phyloP scores from a whole-genome alignment of 805 yeast genomes.

The Wickerhamomyces mucosus region DNA sequence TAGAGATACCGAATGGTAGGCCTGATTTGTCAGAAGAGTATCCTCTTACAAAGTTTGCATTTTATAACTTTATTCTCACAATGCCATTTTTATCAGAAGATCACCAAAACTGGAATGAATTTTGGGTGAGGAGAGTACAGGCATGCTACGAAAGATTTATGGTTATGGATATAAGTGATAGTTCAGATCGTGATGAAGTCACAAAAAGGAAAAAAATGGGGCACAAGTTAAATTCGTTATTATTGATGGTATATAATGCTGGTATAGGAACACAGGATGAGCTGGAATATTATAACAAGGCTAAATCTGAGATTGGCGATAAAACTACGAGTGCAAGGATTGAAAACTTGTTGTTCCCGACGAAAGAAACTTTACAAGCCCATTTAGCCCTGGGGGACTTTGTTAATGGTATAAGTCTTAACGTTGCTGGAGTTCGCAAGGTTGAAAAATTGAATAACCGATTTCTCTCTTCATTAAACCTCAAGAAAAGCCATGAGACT shows the following conservation, averaged over 20 bases:
- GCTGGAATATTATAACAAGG: constrained; percentile 32
- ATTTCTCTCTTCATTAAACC: constrained; percentile 15
- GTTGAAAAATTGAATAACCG: constrained; percentile 20
- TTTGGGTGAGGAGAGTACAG: constrained; percentile 78
- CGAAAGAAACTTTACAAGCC: constrained; percentile 26
- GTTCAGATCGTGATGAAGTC: constrained; percentile 68
- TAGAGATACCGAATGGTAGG: constrained; percentile 5
- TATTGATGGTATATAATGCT: constrained; percentile 65
- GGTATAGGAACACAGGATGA: constrained; percentile 59
- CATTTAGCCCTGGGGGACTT: constrained; percentile 23
- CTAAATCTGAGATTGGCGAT: constrained; percentile 21
- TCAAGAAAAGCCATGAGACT: constrained; percentile 12
- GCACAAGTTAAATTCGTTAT: constrained; percentile 48
- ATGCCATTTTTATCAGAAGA: constrained; percentile 63
- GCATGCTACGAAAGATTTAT: constrained; percentile 75
- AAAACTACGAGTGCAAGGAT: constrained; percentile 23
- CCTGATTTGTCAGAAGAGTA: constrained; percentile 25
- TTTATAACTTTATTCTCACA: constrained; percentile 49
- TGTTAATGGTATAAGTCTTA: constrained; percentile 51
- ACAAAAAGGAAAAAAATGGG: constrained; percentile 61
- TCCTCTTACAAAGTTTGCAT: constrained; percentile 63
- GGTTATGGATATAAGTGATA: constrained; percentile 56
- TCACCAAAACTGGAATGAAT: constrained; percentile 38
- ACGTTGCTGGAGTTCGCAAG: constrained; percentile 56
- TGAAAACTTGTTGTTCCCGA: constrained; percentile 29